These are phyloP conservation scores for Cercospora sojina DNA, from an alignment of 2,329 filamentous ascomycete genomes.

Conservation along the genomic window DNA sequence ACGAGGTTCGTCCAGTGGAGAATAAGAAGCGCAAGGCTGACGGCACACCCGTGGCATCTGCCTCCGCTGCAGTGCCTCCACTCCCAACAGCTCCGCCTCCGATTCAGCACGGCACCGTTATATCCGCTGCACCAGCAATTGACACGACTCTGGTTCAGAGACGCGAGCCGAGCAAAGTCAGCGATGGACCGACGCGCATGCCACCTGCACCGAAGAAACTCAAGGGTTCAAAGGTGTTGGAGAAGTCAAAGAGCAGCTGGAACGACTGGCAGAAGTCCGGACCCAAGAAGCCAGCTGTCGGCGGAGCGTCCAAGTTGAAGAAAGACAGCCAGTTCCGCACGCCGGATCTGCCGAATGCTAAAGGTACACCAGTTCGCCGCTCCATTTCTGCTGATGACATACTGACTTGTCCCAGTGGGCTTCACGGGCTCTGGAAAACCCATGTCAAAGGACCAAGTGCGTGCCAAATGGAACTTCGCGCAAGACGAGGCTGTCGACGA, in stretches of 20 bases:
- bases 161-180: slow-evolving; percentile 60
- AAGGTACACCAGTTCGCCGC: slow-evolving; percentile 59
- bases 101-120: slow-evolving; percentile 54
- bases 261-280: slow-evolving; percentile 82
- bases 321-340: slow-evolving; percentile 52
- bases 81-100: slow-evolving; percentile 38
- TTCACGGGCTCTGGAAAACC: slow-evolving; percentile 93
- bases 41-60: slow-evolving; percentile 55
- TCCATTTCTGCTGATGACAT: neutral
- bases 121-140: slow-evolving; percentile 66
- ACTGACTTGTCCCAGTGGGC: slow-evolving; percentile 64
- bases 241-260: slow-evolving; percentile 91
- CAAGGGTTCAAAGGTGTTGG: slow-evolving; percentile 88
- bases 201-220: slow-evolving; percentile 65
- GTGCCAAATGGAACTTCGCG: slow-evolving; percentile 33
- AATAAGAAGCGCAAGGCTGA: slow-evolving; percentile 72
- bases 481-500: slow-evolving; percentile 25
- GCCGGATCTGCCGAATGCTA: slow-evolving; percentile 77
- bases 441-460: slow-evolving; percentile 78
- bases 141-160: slow-evolving; percentile 66
- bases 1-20: slow-evolving; percentile 75
- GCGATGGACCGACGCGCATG: slow-evolving; percentile 52
- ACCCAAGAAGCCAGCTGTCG: slow-evolving; percentile 35
- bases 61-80: slow-evolving; percentile 37
- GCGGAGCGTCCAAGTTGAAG: slow-evolving; percentile 26